Evolutionary conservation across 1,284 basidiomycete genomes (phyloP).

Genomic region (Termitomyces sp.): DNA sequence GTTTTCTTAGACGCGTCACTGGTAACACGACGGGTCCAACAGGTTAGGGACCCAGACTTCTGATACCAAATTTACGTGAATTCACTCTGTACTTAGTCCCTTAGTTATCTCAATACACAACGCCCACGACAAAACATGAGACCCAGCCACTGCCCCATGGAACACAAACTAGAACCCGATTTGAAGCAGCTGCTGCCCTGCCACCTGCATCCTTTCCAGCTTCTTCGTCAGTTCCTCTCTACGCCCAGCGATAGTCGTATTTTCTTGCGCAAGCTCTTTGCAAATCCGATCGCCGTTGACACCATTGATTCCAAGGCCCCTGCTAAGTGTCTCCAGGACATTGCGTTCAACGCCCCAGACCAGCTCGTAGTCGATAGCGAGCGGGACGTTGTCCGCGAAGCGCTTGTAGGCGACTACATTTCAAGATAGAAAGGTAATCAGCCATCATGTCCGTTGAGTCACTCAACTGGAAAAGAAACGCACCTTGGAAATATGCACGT

Average conservation of each 20-base stretch:
- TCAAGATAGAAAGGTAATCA: background rate
- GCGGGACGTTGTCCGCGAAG: slow-evolving; percentile 57
- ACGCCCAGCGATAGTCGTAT: slow-evolving; percentile 36
- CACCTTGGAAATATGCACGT: slow-evolving; percentile 71
- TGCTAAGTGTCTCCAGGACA: slow-evolving; percentile 31
- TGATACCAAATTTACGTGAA: background rate
- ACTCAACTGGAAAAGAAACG: background rate
- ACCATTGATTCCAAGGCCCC: slow-evolving; percentile 41
- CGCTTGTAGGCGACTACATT: slow-evolving; percentile 64
- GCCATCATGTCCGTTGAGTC: background rate
- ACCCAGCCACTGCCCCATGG: background rate
- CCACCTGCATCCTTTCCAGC: slow-evolving; percentile 45
- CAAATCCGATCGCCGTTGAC: slow-evolving; percentile 45
- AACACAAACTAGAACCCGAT: slow-evolving; percentile 8
- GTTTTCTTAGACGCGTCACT: background rate
- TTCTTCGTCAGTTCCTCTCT: slow-evolving; percentile 50
- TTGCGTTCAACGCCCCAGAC: slow-evolving; percentile 44
- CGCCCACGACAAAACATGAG: background rate
- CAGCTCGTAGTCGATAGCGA: slow-evolving; percentile 60
- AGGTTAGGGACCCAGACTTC: background rate
- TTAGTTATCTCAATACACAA: background rate
- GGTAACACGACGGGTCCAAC: background rate
- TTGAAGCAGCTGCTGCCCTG: slow-evolving; percentile 40
- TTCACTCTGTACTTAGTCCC: background rate
- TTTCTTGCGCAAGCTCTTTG: slow-evolving; percentile 50